Conservation (phyloP, 768 basidiomycete species). For the Suillus tomentosus region DNA sequence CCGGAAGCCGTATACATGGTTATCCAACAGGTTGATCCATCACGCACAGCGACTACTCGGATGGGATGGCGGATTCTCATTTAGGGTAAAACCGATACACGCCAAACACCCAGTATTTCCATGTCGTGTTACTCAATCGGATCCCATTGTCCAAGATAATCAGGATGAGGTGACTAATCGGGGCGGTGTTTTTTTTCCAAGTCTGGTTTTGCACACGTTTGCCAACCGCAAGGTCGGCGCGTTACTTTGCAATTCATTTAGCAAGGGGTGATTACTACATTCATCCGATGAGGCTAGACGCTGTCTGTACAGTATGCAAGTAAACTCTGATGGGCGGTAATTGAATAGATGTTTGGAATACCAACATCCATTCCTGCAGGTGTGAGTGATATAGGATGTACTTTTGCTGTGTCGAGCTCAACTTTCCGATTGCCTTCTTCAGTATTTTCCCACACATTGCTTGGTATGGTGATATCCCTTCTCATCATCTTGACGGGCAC, state of each 20-base stretch:
- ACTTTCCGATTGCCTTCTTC: neutral
- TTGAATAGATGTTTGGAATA: neutral
- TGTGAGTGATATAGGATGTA: neutral
- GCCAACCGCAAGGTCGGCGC: neutral
- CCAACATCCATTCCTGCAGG: neutral
- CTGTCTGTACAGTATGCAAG: neutral
- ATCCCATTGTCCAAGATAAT: neutral
- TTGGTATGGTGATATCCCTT: neutral
- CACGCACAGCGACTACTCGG: neutral
- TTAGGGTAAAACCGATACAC: neutral
- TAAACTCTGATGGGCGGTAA: constrained; percentile 3
- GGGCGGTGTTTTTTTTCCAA: neutral
- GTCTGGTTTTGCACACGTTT: neutral
- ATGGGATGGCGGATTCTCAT: neutral
- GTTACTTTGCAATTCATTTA: constrained; percentile 3
- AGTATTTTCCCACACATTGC: neutral
- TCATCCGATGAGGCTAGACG: neutral
- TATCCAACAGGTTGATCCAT: too few species aligned
- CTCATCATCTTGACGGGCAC: neutral
- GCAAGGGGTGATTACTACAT: neutral
- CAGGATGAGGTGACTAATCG: neutral
- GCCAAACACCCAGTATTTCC: neutral
- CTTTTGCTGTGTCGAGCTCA: neutral
- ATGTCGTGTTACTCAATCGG: neutral
- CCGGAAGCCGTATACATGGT: neutral